Conservation (phyloP, 2,329 filamentous ascomycete genomes). For the Ampelomyces quisqualis region DNA sequence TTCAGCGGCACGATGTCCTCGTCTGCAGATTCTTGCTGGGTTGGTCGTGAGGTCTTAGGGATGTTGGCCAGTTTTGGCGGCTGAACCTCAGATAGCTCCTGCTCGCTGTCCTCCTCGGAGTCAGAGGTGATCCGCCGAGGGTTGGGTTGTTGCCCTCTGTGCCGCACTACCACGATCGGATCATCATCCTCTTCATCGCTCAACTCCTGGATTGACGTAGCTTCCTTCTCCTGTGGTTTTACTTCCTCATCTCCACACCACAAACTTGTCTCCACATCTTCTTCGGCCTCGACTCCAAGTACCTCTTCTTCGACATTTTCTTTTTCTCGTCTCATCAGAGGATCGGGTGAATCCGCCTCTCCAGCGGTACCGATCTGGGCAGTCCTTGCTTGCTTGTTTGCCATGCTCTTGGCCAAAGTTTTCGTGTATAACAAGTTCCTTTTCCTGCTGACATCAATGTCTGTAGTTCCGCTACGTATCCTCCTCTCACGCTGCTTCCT, state of each 20-base stretch:
- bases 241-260: conserved; percentile 33
- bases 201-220: conserved; percentile 7
- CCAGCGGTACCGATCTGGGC: conserved; percentile 18
- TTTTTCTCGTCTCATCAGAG: conserved; percentile 6
- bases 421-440: conserved; percentile 28
- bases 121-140: conserved; percentile 23
- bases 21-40: background rate
- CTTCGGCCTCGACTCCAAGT: conserved; percentile 14
- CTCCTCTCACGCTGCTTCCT: conserved; percentile 22
- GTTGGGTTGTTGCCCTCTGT: conserved; percentile 16
- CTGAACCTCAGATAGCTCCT: background rate
- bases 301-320: conserved; percentile 7
- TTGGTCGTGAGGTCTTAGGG: too few relatives aligned
- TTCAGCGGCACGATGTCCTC: conserved; percentile 6
- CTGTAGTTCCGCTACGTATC: conserved; percentile 14
- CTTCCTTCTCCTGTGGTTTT: conserved; percentile 6
- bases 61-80: background rate
- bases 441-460: conserved; percentile 19
- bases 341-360: conserved; percentile 17
- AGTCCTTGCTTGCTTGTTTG: conserved; percentile 20
- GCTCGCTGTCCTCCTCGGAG: conserved; percentile 24
- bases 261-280: conserved; percentile 35
- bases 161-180: conserved; percentile 23
- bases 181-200: conserved; percentile 32
- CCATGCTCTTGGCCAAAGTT: conserved; percentile 31